These are phyloP conservation scores for Xylariaceae sp. DNA, from an alignment of 2,329 filamentous ascomycete genomes.

Conservation along the genomic window DNA sequence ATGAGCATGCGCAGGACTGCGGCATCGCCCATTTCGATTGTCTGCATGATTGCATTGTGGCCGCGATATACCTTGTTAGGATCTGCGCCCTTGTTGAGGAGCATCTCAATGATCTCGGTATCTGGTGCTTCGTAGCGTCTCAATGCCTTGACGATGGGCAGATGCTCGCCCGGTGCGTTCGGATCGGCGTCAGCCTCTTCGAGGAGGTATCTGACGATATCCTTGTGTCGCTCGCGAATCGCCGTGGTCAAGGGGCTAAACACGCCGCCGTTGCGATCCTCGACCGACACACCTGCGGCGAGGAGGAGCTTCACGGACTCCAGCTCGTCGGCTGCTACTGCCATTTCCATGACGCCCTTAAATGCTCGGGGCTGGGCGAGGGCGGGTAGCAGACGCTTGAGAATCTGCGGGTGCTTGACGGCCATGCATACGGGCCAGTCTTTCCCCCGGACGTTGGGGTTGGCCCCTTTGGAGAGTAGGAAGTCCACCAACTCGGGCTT, in stretches of 20 bases:
- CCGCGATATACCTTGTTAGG: constrained; percentile 65
- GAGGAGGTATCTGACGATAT: constrained; percentile 59
- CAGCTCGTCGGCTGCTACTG: constrained; percentile 62
- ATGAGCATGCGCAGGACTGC: constrained; percentile 50
- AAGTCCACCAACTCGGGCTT: constrained; percentile 50
- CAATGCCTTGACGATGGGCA: constrained; percentile 67
- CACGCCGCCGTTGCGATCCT: constrained; percentile 69
- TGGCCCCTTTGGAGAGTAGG: constrained; percentile 40
- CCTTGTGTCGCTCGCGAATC: constrained; percentile 58
- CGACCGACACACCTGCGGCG: constrained; percentile 60
- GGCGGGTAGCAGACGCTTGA: constrained; percentile 54
- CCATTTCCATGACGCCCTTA: constrained; percentile 65
- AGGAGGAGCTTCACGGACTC: constrained; percentile 64
- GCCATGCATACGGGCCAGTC: constrained; percentile 71
- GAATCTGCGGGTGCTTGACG: constrained; percentile 56
- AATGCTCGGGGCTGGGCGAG: constrained; percentile 57
- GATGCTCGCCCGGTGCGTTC: constrained; percentile 65
- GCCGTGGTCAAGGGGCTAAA: constrained; percentile 67
- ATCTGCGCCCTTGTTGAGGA: constrained; percentile 61
- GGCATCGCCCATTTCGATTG: constrained; percentile 59
- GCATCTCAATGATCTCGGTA: constrained; percentile 57
- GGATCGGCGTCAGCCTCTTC: constrained; percentile 59
- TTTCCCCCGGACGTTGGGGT: constrained; percentile 59
- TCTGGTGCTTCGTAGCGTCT: constrained; percentile 54
- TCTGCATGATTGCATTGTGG: constrained; percentile 63